Evolutionary conservation across 805 yeast genomes (phyloP), one percentile per base, ranked within the genome.

Genomic region (Candida orba): DNA sequence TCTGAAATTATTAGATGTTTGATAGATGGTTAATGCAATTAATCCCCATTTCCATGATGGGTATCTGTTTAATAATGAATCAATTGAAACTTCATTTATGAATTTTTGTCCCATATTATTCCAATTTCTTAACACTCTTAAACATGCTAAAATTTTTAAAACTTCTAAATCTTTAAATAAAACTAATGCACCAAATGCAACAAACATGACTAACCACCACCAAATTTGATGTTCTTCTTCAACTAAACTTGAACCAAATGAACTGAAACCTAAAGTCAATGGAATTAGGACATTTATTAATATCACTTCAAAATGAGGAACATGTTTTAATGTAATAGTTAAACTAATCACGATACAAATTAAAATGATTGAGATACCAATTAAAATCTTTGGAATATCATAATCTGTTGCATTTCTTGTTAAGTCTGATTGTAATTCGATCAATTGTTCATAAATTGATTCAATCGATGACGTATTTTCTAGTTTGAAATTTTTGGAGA

Each of bases 141-240:
- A 14, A 35, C 25, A 39, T 24, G 37, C 34, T 25, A 43, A 30
- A 8, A 43, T 39, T n/a, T 18, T n/a, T 4, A 43, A 6, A 10
- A 43, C 36, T 14, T 38, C 31, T 10, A 33, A 31, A 29, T 43
- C 46, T 15, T 31, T 32, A 13, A 36, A 30, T 32, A 18, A 15
- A 3, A 36, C 6, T 3, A 43, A 27, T 22, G 34, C 34, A 13
- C 24, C 37, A 20, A 30, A 39, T 9, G 38, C 35, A 27, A 37
- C 20, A 14, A 33, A 8, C 40, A 43, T 51, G 6, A 51, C 59
- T 20, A 75, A 65, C 80, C 87, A 84, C 86, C 95, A 93, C 99
- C 99, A 93, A 15, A 90, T 62, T 58, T 90, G 96, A 58, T 93
- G 95, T 58, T 93, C 99, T 60, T 93, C 99, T 57, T 93, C 99